These are phyloP conservation scores for Trichothecium roseum DNA, from an alignment of 2,329 filamentous ascomycete genomes.

Conservation along the genomic window DNA sequence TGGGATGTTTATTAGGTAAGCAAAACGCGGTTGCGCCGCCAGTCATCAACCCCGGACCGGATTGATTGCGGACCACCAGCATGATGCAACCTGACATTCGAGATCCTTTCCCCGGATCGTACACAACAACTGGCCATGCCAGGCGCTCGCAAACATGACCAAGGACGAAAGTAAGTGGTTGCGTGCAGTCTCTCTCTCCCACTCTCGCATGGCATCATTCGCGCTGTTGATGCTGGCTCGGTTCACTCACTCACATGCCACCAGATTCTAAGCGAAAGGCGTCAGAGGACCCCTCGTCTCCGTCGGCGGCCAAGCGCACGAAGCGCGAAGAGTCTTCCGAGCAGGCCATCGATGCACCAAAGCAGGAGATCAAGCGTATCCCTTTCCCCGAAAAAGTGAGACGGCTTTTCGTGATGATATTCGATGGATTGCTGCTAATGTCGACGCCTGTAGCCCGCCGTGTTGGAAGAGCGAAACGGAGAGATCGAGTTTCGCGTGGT, in stretches of 20 bases:
- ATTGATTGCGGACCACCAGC: too few relatives aligned
- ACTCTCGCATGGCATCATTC: too few relatives aligned
- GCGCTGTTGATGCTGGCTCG: too few relatives aligned
- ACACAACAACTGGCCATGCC: too few relatives aligned
- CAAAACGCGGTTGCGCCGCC: too few relatives aligned
- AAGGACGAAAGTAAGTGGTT: slow-evolving; percentile 29
- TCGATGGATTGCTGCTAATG: neutral
- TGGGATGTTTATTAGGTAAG: too few relatives aligned
- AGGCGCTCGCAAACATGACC: neutral
- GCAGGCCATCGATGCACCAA: slow-evolving; percentile 16
- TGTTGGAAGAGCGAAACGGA: slow-evolving; percentile 84
- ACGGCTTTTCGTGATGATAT: neutral
- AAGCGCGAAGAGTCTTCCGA: slow-evolving; percentile 34
- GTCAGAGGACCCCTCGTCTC: slow-evolving; percentile 51
- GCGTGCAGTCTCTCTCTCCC: too few relatives aligned
- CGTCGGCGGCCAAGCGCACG: slow-evolving; percentile 53
- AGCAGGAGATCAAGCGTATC: slow-evolving; percentile 52
- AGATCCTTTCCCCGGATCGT: too few relatives aligned
- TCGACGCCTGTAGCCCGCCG: slow-evolving; percentile 52
- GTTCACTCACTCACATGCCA: slow-evolving; percentile 5
- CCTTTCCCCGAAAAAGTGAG: slow-evolving; percentile 81
- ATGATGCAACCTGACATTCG: too few relatives aligned
- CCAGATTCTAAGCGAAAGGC: slow-evolving; percentile 63
- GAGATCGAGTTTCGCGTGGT: slow-evolving; percentile 97
- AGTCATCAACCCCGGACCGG: too few relatives aligned